Conservation (phyloP, 2,329 filamentous ascomycete species). For the Cordyceps sp. region DNA sequence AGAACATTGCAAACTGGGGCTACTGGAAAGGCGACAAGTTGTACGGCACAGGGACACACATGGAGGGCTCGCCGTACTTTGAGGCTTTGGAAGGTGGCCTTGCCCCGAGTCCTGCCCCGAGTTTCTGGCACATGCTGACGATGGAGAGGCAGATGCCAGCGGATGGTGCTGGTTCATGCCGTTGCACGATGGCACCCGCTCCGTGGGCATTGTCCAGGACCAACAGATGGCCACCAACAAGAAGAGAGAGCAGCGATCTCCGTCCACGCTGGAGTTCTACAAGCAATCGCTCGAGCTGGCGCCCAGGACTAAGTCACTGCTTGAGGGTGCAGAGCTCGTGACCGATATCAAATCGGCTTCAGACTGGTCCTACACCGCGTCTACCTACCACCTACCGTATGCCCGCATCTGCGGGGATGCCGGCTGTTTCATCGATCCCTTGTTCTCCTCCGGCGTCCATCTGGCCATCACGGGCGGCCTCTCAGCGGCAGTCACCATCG, state of each 20-base stretch:
- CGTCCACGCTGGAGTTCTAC: constrained; percentile 15
- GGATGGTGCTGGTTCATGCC: constrained; percentile 35
- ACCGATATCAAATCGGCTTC: constrained; percentile 22
- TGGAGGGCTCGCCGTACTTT: constrained; percentile 22
- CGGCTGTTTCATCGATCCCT: constrained; percentile 30
- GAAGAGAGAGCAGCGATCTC: constrained; percentile 5
- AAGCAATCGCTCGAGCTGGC: constrained; percentile 14
- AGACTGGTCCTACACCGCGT: constrained; percentile 30
- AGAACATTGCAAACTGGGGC: constrained; percentile 31
- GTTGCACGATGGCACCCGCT: constrained; percentile 26
- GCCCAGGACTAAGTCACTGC: constrained; percentile 12
- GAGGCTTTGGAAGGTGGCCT: constrained; percentile 19
- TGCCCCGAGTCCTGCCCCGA: not conserved
- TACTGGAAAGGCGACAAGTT: constrained; percentile 23
- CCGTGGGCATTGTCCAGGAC: constrained; percentile 24
- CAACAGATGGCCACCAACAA: constrained; percentile 21
- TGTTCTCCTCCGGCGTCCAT: constrained; percentile 30
- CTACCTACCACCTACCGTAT: constrained; percentile 20
- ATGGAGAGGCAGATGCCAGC: constrained; percentile 18
- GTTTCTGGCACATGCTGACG: not conserved
- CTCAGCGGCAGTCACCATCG: constrained; percentile 26
- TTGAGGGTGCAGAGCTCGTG: constrained; percentile 15
- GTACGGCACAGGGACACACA: constrained; percentile 17
- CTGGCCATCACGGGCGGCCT: constrained; percentile 24
- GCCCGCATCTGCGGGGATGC: constrained; percentile 27